Percentiles rank a stretch among this genome's conserved stretches.
phyloP scores from a whole-genome alignment of 1,284 basidiomycete genomes.

The Ceratobasidium sp. region DNA sequence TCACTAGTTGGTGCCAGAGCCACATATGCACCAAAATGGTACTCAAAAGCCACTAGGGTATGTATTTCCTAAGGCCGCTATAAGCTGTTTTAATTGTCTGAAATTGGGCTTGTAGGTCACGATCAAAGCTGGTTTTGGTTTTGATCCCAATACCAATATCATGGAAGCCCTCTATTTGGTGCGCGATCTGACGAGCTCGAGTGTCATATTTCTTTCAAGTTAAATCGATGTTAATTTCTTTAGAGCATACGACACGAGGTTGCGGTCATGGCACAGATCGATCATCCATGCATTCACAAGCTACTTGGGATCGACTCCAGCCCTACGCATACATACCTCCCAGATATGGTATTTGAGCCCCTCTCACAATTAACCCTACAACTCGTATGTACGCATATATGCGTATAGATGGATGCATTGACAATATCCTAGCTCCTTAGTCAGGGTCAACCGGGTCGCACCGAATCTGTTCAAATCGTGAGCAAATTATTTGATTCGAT shows the following conservation, averaged over 20 bases:
- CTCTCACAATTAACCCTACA: not conserved
- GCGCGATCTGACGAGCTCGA: not conserved
- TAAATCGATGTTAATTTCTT: not conserved
- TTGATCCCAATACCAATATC: not conserved
- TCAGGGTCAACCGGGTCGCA: not conserved
- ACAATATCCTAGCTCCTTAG: not conserved
- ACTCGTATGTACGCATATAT: not conserved
- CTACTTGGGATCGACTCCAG: slow-evolving; percentile 26
- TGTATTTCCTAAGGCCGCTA: too few species aligned
- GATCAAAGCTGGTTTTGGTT: not conserved
- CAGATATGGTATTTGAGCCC: slow-evolving; percentile 18
- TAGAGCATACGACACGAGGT: slow-evolving; percentile 24
- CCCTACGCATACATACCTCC: not conserved
- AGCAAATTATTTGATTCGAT: not conserved
- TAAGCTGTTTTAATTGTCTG: too few species aligned
- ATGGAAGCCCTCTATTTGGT: not conserved
- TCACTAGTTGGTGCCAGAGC: not conserved
- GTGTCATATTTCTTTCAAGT: too few species aligned
- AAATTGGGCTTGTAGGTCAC: not conserved
- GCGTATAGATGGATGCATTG: not conserved
- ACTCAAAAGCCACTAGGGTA: slow-evolving; percentile 13
- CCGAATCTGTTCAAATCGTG: not conserved
- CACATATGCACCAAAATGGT: slow-evolving; percentile 23
- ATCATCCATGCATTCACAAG: slow-evolving; percentile 17
- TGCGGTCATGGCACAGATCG: slow-evolving; percentile 2